A percentile compares a stretch with the other conserved stretches of the same genome.
Evolutionary conservation across 2,329 filamentous ascomycete genomes (phyloP).

Genomic region (Ascochyta koolunga): DNA sequence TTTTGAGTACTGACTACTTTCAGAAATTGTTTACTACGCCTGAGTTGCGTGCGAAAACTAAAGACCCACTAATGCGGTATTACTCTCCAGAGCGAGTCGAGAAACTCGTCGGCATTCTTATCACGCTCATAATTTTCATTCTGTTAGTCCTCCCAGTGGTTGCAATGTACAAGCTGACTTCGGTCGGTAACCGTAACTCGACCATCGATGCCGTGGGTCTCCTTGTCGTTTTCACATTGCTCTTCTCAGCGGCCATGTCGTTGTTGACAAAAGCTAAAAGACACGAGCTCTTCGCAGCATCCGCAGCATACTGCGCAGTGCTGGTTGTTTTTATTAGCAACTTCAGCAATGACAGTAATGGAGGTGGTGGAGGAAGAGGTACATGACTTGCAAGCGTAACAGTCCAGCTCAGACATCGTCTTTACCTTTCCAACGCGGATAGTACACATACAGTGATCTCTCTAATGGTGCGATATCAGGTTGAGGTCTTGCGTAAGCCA

Average conservation of each 20-base stretch:
- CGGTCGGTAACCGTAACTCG: slow-evolving; percentile 28
- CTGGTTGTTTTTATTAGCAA: slow-evolving; percentile 48
- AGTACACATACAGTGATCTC: too few relatives aligned
- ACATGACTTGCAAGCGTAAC: too few relatives aligned
- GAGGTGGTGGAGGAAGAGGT: neutral
- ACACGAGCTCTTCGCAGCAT: slow-evolving; percentile 46
- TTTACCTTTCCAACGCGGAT: too few relatives aligned
- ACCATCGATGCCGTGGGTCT: slow-evolving; percentile 49
- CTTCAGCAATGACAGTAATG: slow-evolving; percentile 25
- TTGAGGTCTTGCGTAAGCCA: too few relatives aligned
- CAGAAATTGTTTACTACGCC: slow-evolving; percentile 42
- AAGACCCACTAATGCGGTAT: slow-evolving; percentile 34
- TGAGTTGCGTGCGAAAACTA: slow-evolving; percentile 40
- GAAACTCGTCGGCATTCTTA: slow-evolving; percentile 43
- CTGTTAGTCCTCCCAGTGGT: slow-evolving; percentile 47
- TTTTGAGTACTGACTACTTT: neutral
- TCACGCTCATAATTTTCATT: slow-evolving; percentile 48
- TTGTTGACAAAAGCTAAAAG: slow-evolving; percentile 41
- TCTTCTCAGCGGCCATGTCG: slow-evolving; percentile 43
- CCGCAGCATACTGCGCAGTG: slow-evolving; percentile 47
- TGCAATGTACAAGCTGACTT: slow-evolving; percentile 44
- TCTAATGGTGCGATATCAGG: too few relatives aligned
- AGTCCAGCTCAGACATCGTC: too few relatives aligned
- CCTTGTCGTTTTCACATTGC: slow-evolving; percentile 49
- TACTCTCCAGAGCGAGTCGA: slow-evolving; percentile 41